Conservation (phyloP, 495 filamentous ascomycete species). For the Penicillium bialowiezense region DNA sequence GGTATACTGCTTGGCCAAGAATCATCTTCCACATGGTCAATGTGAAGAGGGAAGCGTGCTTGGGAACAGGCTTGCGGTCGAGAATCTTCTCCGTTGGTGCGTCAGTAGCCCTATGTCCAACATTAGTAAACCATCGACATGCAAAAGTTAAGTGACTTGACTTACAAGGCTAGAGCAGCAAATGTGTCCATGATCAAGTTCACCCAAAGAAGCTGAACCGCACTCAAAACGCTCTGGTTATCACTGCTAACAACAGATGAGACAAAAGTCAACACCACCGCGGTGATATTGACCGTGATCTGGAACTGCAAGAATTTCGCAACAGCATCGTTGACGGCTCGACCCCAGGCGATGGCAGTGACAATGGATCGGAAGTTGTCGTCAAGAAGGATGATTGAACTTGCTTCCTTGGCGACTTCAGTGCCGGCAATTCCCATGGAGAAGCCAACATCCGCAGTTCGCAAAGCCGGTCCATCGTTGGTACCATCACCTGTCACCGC, state of each 20-base stretch:
- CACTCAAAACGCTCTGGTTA: slow-evolving; percentile 71
- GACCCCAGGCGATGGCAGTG: slow-evolving; percentile 86
- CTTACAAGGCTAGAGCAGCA: slow-evolving; percentile 70
- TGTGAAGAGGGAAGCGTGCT: slow-evolving; percentile 72
- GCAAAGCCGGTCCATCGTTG: slow-evolving; percentile 84
- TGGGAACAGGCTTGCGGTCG: slow-evolving; percentile 79
- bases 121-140: slow-evolving; percentile 6
- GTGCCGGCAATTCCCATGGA: slow-evolving; percentile 92
- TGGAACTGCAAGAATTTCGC: slow-evolving; percentile 91
- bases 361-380: slow-evolving; percentile 89
- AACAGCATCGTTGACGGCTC: slow-evolving; percentile 87
- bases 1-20: slow-evolving; percentile 78
- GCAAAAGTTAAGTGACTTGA: neutral
- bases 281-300: slow-evolving; percentile 87
- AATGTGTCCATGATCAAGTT: slow-evolving; percentile 95
- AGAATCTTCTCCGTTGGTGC: slow-evolving; percentile 76
- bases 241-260: slow-evolving; percentile 68
- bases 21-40: slow-evolving; percentile 97
- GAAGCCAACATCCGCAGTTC: slow-evolving; percentile 84
- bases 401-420: slow-evolving; percentile 92
- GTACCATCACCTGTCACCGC: slow-evolving; percentile 88
- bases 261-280: slow-evolving; percentile 79
- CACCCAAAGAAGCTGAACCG: slow-evolving; percentile 88
- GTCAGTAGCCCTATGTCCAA: slow-evolving; percentile 61
- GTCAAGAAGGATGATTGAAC: slow-evolving; percentile 87